These are phyloP conservation scores for Zanthoxylum bungeanum DNA, from an alignment of 345 rosid genomes.

Conservation along the genomic window DNA sequence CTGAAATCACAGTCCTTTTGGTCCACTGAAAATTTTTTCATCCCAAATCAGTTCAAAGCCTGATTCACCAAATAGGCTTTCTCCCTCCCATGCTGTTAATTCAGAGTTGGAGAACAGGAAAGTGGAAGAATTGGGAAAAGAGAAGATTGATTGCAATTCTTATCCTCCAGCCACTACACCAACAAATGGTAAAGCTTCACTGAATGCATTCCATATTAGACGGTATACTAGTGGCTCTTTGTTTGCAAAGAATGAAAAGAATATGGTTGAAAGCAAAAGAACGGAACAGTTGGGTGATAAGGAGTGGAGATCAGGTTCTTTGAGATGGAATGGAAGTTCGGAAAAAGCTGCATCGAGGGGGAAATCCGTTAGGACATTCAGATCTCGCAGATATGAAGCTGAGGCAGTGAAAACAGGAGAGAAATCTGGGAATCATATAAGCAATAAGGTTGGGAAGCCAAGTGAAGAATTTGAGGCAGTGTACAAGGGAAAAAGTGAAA, in stretches of 20 bases:
- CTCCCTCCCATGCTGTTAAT: slow-evolving; percentile 42
- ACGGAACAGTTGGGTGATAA: slow-evolving; percentile 19
- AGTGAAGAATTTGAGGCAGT: slow-evolving; percentile 18
- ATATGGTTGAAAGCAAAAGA: slow-evolving; percentile 12
- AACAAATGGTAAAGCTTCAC: slow-evolving; percentile 13
- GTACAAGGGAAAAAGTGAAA: slow-evolving; percentile 16
- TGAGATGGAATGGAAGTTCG: slow-evolving; percentile 33
- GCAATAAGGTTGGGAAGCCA: slow-evolving; percentile 12
- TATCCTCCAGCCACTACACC: slow-evolving; percentile 30
- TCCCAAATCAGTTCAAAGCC: slow-evolving; percentile 44
- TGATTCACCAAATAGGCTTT: slow-evolving; percentile 31
- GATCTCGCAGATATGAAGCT: slow-evolving; percentile 27
- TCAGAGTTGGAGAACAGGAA: slow-evolving; percentile 36
- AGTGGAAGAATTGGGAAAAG: slow-evolving; percentile 38
- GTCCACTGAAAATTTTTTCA: slow-evolving; percentile 40
- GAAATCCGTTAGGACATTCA: slow-evolving; percentile 67
- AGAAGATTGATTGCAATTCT: slow-evolving; percentile 29
- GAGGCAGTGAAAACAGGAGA: slow-evolving; percentile 30
- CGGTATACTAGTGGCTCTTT: slow-evolving; percentile 30
- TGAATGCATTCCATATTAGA: slow-evolving; percentile 39
- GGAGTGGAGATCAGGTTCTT: slow-evolving; percentile 30
- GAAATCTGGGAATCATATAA: slow-evolving; percentile 19
- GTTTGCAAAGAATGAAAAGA: slow-evolving; percentile 26
- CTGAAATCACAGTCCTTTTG: slow-evolving; percentile 40
- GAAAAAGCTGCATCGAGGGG: slow-evolving; percentile 41